Base-by-base conservation (phyloP, 2,329 filamentous ascomycete species). In the Plectosphaerella plurivora region DNA sequence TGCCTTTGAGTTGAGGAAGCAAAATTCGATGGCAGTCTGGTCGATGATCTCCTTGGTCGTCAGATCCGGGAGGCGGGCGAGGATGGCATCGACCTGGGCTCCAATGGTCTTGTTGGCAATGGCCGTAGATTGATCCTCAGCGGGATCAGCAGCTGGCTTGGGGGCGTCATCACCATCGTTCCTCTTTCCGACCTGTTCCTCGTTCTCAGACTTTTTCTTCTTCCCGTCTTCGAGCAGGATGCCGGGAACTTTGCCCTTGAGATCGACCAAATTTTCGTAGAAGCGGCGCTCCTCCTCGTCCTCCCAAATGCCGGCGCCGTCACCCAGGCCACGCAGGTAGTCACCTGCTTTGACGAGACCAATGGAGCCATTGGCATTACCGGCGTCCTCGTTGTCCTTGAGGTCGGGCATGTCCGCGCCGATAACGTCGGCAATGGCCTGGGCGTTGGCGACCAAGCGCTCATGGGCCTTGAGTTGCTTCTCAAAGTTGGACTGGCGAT, bases 81-180 rank as follows among this genome's bases (percentile, higher is more conserved):
- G 76, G 39, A 99, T 77, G 15, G 91, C 88, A 68, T 99, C 95
- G 3, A 99, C 94, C 68, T 99, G 94, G 3, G 94, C 93, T 48
- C 94, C 94, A 54, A 97, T 94, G 3, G 91, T 96, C 73, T 97
- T 97, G 76, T 97, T 99, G 28, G 89, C 91, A 64, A 99, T 97
- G 2, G 91, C 84, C n/a, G 84, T 95, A 3, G 93, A 97, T 65
- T 89, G 87, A 57, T 97, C 93, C 42, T 86, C 82, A 7, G 69
- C 55, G 9, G 71, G 69, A 14, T 91, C 86, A 9, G 76, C 65
- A 10, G 18, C 41, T 5, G 44, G 44, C 48, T 50, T 50, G n/a
- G 41, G 41, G 10, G 41, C 11, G 16, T 44, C 41, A 5, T 44
- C 41, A 8, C n/a, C 41, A 9, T 44, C 41, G 8, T 44, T 44